These are phyloP conservation scores for Flaveria ramosissima DNA, from an alignment of 129 eudicot species.

Conservation along the genomic window DNA sequence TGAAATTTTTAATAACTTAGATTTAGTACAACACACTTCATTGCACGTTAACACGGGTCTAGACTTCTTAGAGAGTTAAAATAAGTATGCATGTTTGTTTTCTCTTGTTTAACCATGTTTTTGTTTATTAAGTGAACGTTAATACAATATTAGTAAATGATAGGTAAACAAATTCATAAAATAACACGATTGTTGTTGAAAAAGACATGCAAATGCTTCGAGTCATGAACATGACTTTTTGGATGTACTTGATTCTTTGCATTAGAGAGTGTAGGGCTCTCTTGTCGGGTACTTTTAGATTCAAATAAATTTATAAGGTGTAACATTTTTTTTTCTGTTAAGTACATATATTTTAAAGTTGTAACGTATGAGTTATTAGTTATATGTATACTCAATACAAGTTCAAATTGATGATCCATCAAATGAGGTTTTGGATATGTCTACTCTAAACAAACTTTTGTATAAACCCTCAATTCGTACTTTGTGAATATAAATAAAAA, in stretches of 20 bases:
- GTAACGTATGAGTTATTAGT: neutral
- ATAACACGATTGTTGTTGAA: neutral
- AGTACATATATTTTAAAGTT: neutral
- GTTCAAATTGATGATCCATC: neutral
- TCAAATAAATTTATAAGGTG: neutral
- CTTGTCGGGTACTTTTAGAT: neutral
- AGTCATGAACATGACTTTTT: constrained; percentile 3
- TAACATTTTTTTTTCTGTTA: neutral
- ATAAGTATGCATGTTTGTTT: neutral
- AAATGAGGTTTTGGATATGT: neutral
- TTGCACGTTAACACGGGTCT: neutral
- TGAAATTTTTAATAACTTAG: too few species aligned
- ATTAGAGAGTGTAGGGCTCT: neutral
- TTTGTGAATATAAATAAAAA: too few species aligned
- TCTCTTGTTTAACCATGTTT: neutral
- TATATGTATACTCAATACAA: neutral
- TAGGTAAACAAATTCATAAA: neutral
- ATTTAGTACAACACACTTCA: neutral
- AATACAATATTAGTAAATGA: neutral
- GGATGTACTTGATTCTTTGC: neutral
- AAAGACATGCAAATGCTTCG: neutral
- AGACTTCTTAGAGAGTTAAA: neutral
- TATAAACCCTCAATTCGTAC: too few species aligned
- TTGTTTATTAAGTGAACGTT: neutral
- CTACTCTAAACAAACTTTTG: neutral